Percentiles rank a stretch among this genome's conserved stretches.
Conservation (phyloP, 2,329 filamentous ascomycete species). For the Aspergillus japonicus region DNA sequence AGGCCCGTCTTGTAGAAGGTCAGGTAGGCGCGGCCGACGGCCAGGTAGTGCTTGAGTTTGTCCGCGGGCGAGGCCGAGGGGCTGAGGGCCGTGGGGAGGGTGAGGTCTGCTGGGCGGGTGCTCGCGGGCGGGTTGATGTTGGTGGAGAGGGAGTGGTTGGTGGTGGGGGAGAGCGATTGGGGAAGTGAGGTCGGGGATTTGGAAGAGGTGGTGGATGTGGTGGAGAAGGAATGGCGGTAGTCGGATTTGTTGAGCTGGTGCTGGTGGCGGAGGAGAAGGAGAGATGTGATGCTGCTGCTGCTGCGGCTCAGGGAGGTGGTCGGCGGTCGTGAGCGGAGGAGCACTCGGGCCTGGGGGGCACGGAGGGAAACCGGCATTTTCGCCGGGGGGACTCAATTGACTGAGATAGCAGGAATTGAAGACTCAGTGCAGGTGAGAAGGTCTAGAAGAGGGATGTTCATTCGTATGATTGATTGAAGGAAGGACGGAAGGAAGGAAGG, state of each 20-base stretch:
- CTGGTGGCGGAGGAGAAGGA: background rate
- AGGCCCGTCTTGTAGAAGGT: constrained; percentile 86
- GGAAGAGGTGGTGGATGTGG: background rate
- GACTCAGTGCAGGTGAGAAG: too few relatives aligned
- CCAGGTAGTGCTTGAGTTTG: constrained; percentile 35
- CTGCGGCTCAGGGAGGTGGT: background rate
- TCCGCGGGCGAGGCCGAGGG: constrained; percentile 43
- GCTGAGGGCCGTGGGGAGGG: constrained; percentile 57
- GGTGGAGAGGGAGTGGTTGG: constrained; percentile 18
- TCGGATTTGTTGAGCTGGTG: background rate
- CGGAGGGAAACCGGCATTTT: constrained; percentile 13
- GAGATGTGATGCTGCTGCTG: background rate
- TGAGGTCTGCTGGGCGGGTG: constrained; percentile 70
- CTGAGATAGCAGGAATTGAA: background rate
- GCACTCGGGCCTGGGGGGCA: constrained; percentile 7
- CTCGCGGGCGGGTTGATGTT: constrained; percentile 68
- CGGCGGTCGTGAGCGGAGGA: constrained; percentile 5
- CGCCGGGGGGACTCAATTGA: background rate
- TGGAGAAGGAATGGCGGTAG: background rate
- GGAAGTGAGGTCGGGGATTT: constrained; percentile 9
- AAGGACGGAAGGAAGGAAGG: too few relatives aligned
- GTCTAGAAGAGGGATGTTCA: background rate
- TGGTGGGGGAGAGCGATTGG: constrained; percentile 19
- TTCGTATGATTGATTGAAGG: background rate
- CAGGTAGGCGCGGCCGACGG: constrained; percentile 71